Evolutionary conservation across 2,329 filamentous ascomycete species (phyloP).

Genomic region (Neopestalotiopsis clavispora): DNA sequence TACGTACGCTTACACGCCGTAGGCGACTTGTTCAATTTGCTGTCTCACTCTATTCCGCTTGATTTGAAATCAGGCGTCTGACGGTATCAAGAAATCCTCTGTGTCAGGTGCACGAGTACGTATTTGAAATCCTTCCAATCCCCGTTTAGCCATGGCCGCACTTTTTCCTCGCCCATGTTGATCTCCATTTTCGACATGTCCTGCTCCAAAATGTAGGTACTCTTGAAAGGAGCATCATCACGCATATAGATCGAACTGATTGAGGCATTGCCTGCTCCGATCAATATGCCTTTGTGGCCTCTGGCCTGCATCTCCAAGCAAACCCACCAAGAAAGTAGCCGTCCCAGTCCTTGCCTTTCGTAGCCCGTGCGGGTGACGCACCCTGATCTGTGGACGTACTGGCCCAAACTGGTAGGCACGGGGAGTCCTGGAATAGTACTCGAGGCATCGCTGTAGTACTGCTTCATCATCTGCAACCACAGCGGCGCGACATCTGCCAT

Average conservation of each 20-base stretch:
- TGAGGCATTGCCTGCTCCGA: neutral
- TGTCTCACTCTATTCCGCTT: too few relatives aligned
- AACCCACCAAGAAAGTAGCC: conserved; percentile 6
- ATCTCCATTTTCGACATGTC: neutral
- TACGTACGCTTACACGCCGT: too few relatives aligned
- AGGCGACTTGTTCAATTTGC: too few relatives aligned
- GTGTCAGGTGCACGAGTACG: neutral
- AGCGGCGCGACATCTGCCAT: conserved; percentile 22
- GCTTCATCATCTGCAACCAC: conserved; percentile 5
- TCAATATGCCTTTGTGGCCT: neutral
- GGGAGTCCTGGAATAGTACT: conserved; percentile 17
- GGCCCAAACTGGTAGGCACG: conserved; percentile 23
- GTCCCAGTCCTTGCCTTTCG: conserved; percentile 24
- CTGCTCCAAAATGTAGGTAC: neutral
- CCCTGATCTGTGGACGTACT: conserved; percentile 27
- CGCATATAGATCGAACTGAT: conserved; percentile 5
- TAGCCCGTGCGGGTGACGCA: conserved; percentile 27
- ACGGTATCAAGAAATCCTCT: neutral
- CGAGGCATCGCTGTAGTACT: neutral
- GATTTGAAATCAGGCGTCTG: too few relatives aligned
- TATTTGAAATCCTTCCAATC: neutral
- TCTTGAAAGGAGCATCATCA: conserved; percentile 8
- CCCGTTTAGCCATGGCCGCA: neutral
- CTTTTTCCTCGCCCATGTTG: neutral
- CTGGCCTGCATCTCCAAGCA: neutral